Percentiles rank a stretch among this genome's conserved stretches.
Evolutionary conservation across 441 rosid genomes (phyloP).

Genomic region (Metrosideros polymorpha): DNA sequence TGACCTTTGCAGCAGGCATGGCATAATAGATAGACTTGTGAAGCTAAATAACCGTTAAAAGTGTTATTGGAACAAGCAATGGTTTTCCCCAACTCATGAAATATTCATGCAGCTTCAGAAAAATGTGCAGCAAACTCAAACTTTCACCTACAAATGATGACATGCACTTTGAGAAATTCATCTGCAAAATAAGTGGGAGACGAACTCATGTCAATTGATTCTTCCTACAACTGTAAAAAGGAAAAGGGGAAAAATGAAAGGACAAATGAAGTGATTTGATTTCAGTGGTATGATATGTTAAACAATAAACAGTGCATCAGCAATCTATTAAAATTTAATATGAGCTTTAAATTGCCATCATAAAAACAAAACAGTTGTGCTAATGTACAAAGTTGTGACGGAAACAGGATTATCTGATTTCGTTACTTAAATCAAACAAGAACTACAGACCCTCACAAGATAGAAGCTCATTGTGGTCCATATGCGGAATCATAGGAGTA

Average conservation of each 20-base stretch:
- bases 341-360: neutral
- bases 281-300: neutral
- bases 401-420: neutral
- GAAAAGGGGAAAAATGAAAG: neutral
- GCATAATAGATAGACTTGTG: neutral
- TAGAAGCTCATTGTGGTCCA: constrained; percentile 31
- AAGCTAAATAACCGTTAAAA: neutral
- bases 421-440: neutral
- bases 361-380: neutral
- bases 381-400: neutral
- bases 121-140: neutral
- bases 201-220: neutral
- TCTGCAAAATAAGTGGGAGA: neutral
- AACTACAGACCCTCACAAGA: constrained; percentile 49
- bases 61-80: neutral
- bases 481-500: constrained; percentile 37
- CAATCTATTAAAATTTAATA: neutral
- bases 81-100: neutral
- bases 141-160: neutral
- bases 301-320: neutral
- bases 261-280: neutral
- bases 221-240: neutral
- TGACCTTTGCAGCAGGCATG: neutral
- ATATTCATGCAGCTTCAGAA: neutral
- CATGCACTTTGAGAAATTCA: neutral